A percentile compares a stretch with the other conserved stretches of the same genome.
These are phyloP conservation scores for Phytopythium helicoides DNA, from an alignment of 352 stramenopile genomes.

Conservation along the genomic window DNA sequence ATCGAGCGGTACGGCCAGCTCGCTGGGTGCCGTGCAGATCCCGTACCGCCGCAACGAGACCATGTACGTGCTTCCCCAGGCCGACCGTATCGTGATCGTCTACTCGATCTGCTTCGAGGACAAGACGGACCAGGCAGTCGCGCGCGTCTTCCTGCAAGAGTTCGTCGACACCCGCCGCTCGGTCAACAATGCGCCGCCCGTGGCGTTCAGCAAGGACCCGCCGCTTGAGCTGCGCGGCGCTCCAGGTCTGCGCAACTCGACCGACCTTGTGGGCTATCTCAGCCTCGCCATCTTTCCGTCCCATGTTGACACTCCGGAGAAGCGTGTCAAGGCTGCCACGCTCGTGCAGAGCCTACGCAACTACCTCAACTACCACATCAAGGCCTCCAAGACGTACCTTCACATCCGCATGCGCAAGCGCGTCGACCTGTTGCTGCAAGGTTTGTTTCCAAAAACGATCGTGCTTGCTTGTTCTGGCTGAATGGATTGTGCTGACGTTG, in stretches of 20 bases:
- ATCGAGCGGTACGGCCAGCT: slow-evolving; percentile 49
- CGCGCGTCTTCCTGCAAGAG: slow-evolving; percentile 91
- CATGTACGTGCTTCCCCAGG: slow-evolving; percentile 84
- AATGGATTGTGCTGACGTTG: no score
- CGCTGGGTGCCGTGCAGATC: slow-evolving; percentile 70
- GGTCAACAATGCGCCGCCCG: slow-evolving; percentile 93
- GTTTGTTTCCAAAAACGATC: slow-evolving; percentile 24
- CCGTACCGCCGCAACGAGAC: slow-evolving; percentile 85
- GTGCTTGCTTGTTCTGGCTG: no score
- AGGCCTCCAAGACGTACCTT: slow-evolving; percentile 94
- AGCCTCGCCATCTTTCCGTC: slow-evolving; percentile 87
- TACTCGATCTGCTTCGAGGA: slow-evolving; percentile 94
- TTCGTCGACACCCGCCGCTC: slow-evolving; percentile 91
- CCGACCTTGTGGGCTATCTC: slow-evolving; percentile 88
- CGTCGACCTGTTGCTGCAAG: slow-evolving; percentile 90
- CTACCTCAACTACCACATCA: slow-evolving; percentile 97
- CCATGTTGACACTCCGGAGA: slow-evolving; percentile 87
- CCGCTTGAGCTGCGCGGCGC: slow-evolving; percentile 84
- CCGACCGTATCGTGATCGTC: slow-evolving; percentile 89
- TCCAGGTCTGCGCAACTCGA: slow-evolving; percentile 48
- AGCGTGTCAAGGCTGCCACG: slow-evolving; percentile 87
- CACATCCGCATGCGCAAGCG: slow-evolving; percentile 95
- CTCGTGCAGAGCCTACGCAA: slow-evolving; percentile 89
- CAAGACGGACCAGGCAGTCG: slow-evolving; percentile 90
- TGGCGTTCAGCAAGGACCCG: slow-evolving; percentile 89